Percentiles rank a stretch among this genome's conserved stretches.
Conservation (phyloP, 2,329 filamentous ascomycete species). For the Phialophora verrucosa region DNA sequence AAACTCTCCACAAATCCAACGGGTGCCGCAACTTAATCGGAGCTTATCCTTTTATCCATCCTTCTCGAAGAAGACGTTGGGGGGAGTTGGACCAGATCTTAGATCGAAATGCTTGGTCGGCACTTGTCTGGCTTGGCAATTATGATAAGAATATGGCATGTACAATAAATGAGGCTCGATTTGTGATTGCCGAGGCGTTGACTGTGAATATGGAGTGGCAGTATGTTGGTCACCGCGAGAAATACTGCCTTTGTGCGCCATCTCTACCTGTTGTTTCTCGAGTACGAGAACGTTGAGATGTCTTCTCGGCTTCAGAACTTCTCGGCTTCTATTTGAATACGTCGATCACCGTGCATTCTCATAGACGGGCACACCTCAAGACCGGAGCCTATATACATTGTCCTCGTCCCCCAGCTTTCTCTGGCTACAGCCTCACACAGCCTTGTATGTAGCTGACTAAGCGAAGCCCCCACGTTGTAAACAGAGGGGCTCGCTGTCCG, state of each 20-base stretch:
- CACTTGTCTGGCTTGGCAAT: neutral
- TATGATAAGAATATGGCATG: neutral
- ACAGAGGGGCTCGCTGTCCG: neutral
- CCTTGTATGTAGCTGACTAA: neutral
- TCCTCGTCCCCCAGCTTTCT: neutral
- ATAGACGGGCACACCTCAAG: neutral
- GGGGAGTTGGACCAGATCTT: neutral
- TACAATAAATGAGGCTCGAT: neutral
- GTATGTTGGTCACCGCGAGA: neutral
- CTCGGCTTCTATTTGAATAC: no score
- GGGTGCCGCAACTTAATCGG: conserved; percentile 5
- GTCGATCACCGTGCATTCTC: no score
- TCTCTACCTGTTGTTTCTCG: neutral
- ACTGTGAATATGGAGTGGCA: neutral
- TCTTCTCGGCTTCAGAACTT: neutral
- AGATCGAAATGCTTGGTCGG: neutral
- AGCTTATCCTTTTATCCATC: conserved; percentile 9
- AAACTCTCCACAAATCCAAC: conserved; percentile 12
- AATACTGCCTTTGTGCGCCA: neutral
- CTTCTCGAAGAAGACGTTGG: neutral
- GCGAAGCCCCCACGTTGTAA: conserved; percentile 1
- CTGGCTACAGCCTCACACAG: neutral
- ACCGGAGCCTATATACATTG: neutral
- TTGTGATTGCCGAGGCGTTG: neutral
- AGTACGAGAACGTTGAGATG: neutral